Percentiles rank a stretch among this genome's conserved stretches.
These are phyloP conservation scores for Mucor lusitanicus DNA, from an alignment of 371 early-diverging fungal species.

Conservation along the genomic window DNA sequence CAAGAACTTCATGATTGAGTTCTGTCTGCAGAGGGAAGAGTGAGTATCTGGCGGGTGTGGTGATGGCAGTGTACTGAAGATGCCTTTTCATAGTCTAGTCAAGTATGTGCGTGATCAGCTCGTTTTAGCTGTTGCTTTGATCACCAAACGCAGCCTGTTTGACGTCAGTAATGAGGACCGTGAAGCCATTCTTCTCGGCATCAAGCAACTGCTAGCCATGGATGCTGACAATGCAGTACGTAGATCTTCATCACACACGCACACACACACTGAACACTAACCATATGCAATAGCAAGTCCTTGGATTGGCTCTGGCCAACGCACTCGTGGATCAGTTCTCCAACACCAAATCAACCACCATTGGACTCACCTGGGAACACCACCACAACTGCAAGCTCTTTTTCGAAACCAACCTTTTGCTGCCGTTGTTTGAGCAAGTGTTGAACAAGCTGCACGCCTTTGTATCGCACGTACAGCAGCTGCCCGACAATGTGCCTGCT, in stretches of 20 bases:
- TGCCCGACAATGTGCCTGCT: slow-evolving; percentile 20
- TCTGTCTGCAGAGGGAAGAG: slow-evolving; percentile 50
- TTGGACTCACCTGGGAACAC: slow-evolving; percentile 69
- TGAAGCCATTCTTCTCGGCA: slow-evolving; percentile 51
- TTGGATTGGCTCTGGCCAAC: slow-evolving; percentile 57
- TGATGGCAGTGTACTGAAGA: not conserved
- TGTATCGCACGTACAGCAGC: slow-evolving; percentile 34
- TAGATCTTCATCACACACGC: not conserved
- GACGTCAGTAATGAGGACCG: slow-evolving; percentile 58
- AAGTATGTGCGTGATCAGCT: slow-evolving; percentile 54
- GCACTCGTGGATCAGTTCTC: slow-evolving; percentile 71
- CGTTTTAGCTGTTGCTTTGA: slow-evolving; percentile 53
- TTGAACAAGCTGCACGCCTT: slow-evolving; percentile 35
- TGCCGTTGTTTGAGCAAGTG: slow-evolving; percentile 33
- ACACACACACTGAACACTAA: not conserved
- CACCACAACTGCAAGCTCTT: slow-evolving; percentile 66
- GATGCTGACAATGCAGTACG: slow-evolving; percentile 45
- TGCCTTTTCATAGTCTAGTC: slow-evolving; percentile 30
- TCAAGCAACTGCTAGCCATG: slow-evolving; percentile 56
- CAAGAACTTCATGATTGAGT: slow-evolving; percentile 61
- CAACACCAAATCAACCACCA: slow-evolving; percentile 56
- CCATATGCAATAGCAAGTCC: slow-evolving; percentile 28
- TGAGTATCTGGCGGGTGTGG: slow-evolving; percentile 10
- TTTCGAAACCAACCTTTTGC: slow-evolving; percentile 57
- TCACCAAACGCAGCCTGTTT: slow-evolving; percentile 69